phyloP scores from a whole-genome alignment of 2,329 filamentous ascomycete genomes.

The Cladosporium colombiae region DNA sequence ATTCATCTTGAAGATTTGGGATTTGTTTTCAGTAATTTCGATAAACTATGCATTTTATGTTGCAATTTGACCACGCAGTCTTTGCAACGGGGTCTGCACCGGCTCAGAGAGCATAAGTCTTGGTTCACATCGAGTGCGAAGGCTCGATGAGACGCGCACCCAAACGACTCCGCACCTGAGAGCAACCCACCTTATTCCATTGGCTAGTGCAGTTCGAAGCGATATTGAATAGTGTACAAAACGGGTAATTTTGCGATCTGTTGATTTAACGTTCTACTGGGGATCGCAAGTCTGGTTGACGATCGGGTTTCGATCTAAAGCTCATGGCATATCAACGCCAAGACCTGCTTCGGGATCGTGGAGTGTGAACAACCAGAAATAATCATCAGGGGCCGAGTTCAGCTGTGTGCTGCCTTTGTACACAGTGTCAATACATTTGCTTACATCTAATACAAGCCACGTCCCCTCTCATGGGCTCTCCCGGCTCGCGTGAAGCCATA shows the following conservation, averaged over 20 bases:
- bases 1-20: background rate
- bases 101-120: background rate
- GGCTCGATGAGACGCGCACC: background rate
- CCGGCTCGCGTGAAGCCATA: constrained; percentile 7
- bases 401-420: background rate
- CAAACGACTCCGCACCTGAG: background rate
- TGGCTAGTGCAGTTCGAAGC: background rate
- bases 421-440: background rate
- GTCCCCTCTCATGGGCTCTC: constrained; percentile 4
- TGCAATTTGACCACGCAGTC: background rate
- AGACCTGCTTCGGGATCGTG: constrained; percentile 14
- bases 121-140: background rate
- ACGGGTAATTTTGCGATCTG: constrained; percentile 7
- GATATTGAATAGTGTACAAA: background rate
- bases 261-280: background rate
- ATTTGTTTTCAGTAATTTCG: background rate
- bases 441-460: background rate
- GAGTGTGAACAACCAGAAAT: constrained; percentile 5
- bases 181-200: background rate
- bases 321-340: constrained; percentile 1
- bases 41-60: background rate
- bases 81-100: background rate
- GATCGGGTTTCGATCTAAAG: constrained; percentile 13
- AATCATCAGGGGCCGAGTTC: background rate
- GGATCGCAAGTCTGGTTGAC: constrained; percentile 1